phyloP scores from a whole-genome alignment of 768 basidiomycete genomes.

The Panus rudis region DNA sequence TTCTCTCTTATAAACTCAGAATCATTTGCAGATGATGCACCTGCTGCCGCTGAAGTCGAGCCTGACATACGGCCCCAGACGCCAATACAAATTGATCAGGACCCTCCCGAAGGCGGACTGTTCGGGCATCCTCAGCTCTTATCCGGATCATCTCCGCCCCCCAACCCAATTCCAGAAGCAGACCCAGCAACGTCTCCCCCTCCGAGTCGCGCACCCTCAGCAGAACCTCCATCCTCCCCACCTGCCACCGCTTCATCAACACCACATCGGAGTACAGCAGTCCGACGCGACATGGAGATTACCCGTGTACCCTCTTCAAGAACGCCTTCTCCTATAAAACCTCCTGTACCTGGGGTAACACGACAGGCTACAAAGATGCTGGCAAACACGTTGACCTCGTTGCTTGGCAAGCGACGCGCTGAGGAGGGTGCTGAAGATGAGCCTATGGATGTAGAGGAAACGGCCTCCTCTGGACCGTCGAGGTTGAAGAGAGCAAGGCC shows the following conservation, averaged over 20 bases:
- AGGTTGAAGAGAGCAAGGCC: constrained; percentile 30
- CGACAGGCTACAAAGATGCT: constrained; percentile 46
- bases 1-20: background rate
- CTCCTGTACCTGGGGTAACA: constrained; percentile 22
- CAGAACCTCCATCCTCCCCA: background rate
- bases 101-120: background rate
- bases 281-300: constrained; percentile 18
- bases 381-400: constrained; percentile 59
- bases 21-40: background rate
- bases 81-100: background rate
- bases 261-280: constrained; percentile 10
- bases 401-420: constrained; percentile 61
- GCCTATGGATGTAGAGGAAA: no score
- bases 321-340: constrained; percentile 32
- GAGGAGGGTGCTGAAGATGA: constrained; percentile 17
- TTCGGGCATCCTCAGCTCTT: background rate
- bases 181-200: constrained; percentile 3
- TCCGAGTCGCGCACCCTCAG: background rate
- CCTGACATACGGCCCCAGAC: background rate
- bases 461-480: constrained; percentile 4
- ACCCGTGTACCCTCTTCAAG: constrained; percentile 52
- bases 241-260: background rate
- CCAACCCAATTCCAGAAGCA: background rate
- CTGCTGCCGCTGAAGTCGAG: background rate
- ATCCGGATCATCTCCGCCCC: background rate